Conservation (phyloP, 805 yeast genomes). For the Schwanniomyces vanrijiae region DNA sequence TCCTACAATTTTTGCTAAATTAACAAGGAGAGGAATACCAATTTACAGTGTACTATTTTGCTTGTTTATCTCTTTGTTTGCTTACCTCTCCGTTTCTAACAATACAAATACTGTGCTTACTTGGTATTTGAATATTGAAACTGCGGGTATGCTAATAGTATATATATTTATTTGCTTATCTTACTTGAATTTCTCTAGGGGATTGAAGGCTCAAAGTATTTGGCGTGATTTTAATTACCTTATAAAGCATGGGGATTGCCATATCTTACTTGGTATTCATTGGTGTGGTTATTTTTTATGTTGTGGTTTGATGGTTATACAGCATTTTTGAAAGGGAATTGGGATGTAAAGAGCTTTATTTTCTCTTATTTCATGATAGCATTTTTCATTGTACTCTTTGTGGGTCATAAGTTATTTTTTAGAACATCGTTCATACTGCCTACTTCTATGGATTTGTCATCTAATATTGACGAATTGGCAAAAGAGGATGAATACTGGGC, state of each 20-base stretch:
- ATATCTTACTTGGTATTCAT: constrained; percentile 46
- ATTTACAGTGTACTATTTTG: constrained; percentile 18
- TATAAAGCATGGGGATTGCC: constrained; percentile 53
- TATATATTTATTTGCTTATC: constrained; percentile 57
- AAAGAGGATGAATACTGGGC: neutral
- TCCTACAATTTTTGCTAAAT: constrained; percentile 15
- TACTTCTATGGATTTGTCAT: neutral
- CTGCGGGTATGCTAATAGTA: constrained; percentile 66
- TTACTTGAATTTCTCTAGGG: constrained; percentile 54
- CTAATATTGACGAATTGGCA: neutral
- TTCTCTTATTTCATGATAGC: constrained; percentile 74
- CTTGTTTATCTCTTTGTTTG: constrained; percentile 18
- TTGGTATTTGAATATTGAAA: constrained; percentile 72
- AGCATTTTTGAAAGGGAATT: constrained; percentile 64
- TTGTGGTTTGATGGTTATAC: constrained; percentile 53
- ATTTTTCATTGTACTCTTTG: constrained; percentile 49
- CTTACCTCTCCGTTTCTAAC: constrained; percentile 43
- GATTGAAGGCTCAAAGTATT: constrained; percentile 45
- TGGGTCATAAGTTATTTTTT: constrained; percentile 28
- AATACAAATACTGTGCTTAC: constrained; percentile 63
- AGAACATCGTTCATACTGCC: neutral
- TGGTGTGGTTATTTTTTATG: constrained; percentile 37
- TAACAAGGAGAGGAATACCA: constrained; percentile 16
- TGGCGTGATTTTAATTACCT: constrained; percentile 53
- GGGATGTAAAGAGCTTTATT: constrained; percentile 63